Percentiles rank a stretch among this genome's conserved stretches.
Evolutionary conservation across 768 basidiomycete genomes (phyloP).

Genomic region (Phlegmacium glaucopus): DNA sequence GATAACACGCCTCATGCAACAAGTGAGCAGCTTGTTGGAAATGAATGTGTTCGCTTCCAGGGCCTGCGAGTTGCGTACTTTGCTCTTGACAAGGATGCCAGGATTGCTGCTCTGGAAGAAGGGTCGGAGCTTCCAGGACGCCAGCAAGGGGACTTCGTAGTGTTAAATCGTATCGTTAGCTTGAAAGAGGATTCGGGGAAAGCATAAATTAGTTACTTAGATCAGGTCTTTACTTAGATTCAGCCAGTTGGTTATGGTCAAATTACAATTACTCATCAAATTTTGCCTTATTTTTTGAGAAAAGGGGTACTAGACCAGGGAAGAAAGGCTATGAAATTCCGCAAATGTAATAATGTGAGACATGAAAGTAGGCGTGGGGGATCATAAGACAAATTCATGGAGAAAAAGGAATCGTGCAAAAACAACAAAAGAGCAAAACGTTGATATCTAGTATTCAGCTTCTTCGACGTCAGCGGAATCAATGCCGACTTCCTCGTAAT

Average conservation of each 20-base stretch:
- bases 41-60: slow-evolving; percentile 95
- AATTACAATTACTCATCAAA: no score
- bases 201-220: slow-evolving; percentile 18
- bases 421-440: slow-evolving; percentile 11
- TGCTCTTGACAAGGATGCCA: slow-evolving; percentile 84
- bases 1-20: slow-evolving; percentile 70
- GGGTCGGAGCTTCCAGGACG: slow-evolving; percentile 38
- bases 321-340: slow-evolving; percentile 28
- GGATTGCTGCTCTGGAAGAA: slow-evolving; percentile 61
- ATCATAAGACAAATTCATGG: slow-evolving; percentile 17
- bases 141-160: slow-evolving; percentile 72
- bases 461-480: slow-evolving; percentile 76
- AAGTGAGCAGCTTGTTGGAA: slow-evolving; percentile 77
- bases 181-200: slow-evolving; percentile 95
- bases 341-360: slow-evolving; percentile 17
- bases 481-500: slow-evolving; percentile 86
- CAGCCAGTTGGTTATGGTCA: no score
- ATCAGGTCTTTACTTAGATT: no score
- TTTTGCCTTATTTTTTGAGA: no score
- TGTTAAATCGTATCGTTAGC: slow-evolving; percentile 90
- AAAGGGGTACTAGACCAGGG: background rate
- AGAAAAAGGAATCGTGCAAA: slow-evolving; percentile 15
- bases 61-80: slow-evolving; percentile 96
- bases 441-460: slow-evolving; percentile 49
- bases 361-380: slow-evolving; percentile 27